Base-by-base conservation (phyloP, 371 early-diverging fungal genomes). In the Entomophthora muscae region DNA sequence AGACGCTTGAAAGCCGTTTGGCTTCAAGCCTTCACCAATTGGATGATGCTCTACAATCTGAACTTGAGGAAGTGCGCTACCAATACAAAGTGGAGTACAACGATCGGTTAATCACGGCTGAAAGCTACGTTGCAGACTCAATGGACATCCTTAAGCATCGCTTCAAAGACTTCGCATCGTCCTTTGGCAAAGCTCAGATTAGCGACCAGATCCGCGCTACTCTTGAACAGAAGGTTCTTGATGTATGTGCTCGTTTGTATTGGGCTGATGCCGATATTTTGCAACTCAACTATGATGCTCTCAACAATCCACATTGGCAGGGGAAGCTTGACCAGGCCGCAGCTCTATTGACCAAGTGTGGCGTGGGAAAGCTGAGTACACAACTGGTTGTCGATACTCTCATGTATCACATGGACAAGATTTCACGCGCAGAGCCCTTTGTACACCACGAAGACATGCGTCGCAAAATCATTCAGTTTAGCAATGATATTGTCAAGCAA, bases 1-100 rank as follows among this genome's bases (percentile, higher is more conserved):
- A 82, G 59, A 90, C 93, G 0, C 74, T 97, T 51, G 96, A 95
- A 67, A 85, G 88, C 63, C 88, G 85, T 68, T 95, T 97, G 98
- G 85, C 86, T 23, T 77, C 81, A 32, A 88, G 83, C 21, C 74
- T 95, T 53, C 81, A 83, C 63, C 75, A 76, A 17, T 85, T 97
- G 66, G 82, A 89, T 23, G 89, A 91, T 65, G 86, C 90, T 0
- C 95, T 95, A 21, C 91, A 93, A 63, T 74, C 73, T 61, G 95
- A 95, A 68, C 75, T 98, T 27, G 95, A 95, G 59, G 95, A 96
- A 73, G 82, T 93, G 1, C 81, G 86, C 22, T 98, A 98, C 70
- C 93, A 95, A 73, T 94, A 91, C 78, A 98, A 98, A 72, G 98
- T 98, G 5, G 90, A 93, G 64, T 98, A 95, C 79, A 95, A 95